phyloP scores from a whole-genome alignment of 2,329 filamentous ascomycete genomes.

The Ophiosphaerella korrae region DNA sequence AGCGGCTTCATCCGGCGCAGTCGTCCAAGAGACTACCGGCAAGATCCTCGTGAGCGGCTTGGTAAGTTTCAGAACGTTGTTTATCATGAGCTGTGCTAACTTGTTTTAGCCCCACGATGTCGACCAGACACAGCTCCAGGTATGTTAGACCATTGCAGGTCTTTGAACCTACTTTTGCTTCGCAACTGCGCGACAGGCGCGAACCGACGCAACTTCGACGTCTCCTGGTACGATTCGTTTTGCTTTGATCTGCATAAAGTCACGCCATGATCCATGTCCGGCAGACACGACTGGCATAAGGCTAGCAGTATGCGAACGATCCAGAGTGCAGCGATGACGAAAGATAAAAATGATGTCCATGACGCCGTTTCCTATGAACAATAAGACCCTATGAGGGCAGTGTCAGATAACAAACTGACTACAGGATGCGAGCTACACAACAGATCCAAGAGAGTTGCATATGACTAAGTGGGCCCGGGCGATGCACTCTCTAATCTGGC shows the following conservation, averaged over 20 bases:
- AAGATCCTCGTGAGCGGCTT: constrained; percentile 99
- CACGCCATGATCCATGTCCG: constrained; percentile 35
- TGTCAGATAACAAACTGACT: constrained; percentile 16
- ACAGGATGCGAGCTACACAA: constrained; percentile 15
- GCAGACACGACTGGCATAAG: constrained; percentile 38
- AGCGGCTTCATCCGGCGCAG: constrained; percentile 68
- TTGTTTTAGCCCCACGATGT: constrained; percentile 83
- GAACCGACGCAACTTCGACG: constrained; percentile 24
- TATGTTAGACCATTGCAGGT: constrained; percentile 82
- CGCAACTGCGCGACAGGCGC: constrained; percentile 40
- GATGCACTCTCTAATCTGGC: constrained; percentile 21
- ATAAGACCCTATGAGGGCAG: constrained; percentile 20
- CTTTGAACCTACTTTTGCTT: constrained; percentile 47
- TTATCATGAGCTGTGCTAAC: constrained; percentile 53
- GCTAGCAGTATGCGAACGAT: constrained; percentile 42
- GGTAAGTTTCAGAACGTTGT: constrained; percentile 64
- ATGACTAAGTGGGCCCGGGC: constrained; percentile 19
- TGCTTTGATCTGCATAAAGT: constrained; percentile 36
- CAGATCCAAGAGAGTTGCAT: constrained; percentile 13
- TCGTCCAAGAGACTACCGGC: constrained; percentile 67
- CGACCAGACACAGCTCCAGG: constrained; percentile 97
- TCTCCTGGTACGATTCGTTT: constrained; percentile 28
- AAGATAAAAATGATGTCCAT: constrained; percentile 28
- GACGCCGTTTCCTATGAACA: constrained; percentile 10
- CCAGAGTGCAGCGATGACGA: constrained; percentile 31